Evolutionary conservation across 2,329 filamentous ascomycete genomes (phyloP).

Genomic region (Penicillium sp.): DNA sequence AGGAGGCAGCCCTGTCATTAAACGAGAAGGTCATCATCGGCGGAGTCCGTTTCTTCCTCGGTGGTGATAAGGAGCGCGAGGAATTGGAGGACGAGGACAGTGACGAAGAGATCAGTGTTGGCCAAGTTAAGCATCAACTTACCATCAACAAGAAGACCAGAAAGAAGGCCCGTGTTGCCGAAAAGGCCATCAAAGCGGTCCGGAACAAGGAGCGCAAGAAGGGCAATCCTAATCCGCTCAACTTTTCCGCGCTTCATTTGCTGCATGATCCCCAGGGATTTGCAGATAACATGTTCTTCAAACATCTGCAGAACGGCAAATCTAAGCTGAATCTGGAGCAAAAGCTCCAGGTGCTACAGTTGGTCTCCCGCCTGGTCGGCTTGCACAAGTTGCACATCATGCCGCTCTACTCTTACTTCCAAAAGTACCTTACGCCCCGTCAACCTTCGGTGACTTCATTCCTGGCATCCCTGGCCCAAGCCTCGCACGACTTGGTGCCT

Average conservation of each 20-base stretch:
- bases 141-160: conserved; percentile 96
- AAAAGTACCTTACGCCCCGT: conserved; percentile 83
- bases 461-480: conserved; percentile 86
- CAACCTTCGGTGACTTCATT: conserved; percentile 92
- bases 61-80: conserved; percentile 92
- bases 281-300: conserved; percentile 82
- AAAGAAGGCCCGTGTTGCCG: conserved; percentile 76
- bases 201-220: conserved; percentile 86
- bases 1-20: conserved; percentile 81
- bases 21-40: conserved; percentile 90
- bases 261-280: conserved; percentile 94
- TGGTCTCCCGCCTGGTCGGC: conserved; percentile 87
- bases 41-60: conserved; percentile 90
- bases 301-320: conserved; percentile 85
- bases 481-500: conserved; percentile 84
- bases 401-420: conserved; percentile 91
- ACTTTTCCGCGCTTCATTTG: conserved; percentile 93
- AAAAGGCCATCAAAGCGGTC: conserved; percentile 76
- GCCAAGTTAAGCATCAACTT: conserved; percentile 76
- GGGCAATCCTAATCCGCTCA: conserved; percentile 78
- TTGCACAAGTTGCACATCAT: conserved; percentile 89
- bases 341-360: conserved; percentile 82
- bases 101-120: conserved; percentile 75
- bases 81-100: conserved; percentile 87
- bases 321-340: conserved; percentile 83